Conservation (phyloP, 2,329 filamentous ascomycete genomes). For the Beauveria scarabaeidicola region DNA sequence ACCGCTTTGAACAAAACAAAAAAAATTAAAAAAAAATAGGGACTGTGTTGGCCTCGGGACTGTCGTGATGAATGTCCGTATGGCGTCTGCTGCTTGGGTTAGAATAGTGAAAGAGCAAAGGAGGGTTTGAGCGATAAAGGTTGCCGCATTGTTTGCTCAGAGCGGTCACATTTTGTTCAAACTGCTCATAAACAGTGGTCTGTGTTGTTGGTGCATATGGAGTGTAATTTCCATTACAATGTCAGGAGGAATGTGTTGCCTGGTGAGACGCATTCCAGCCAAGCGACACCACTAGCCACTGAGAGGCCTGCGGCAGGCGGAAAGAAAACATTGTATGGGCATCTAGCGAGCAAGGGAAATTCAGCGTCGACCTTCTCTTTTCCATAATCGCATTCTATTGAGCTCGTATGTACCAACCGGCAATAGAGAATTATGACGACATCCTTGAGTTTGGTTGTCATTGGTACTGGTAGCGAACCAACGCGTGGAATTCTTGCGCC, state of each 20-base stretch:
- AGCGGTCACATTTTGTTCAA: background rate
- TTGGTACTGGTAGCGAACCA: background rate
- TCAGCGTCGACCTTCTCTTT: background rate
- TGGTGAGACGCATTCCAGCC: constrained; percentile 28
- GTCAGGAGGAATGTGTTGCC: constrained; percentile 32
- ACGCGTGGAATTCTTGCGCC: background rate
- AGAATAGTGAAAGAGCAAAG: background rate
- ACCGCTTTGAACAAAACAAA: background rate
- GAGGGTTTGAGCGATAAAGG: background rate
- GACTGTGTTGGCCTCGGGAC: background rate
- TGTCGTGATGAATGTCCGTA: background rate
- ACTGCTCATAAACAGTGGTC: constrained; percentile 1
- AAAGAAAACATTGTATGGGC: background rate
- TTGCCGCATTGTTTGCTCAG: background rate
- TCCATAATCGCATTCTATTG: background rate
- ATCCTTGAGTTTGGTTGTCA: background rate
- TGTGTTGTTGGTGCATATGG: background rate
- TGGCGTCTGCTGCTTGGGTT: background rate
- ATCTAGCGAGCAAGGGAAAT: no score
- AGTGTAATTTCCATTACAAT: constrained; percentile 22
- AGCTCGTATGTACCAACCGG: background rate
- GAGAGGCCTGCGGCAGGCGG: background rate
- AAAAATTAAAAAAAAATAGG: background rate
- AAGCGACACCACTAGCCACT: constrained; percentile 8
- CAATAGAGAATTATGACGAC: background rate